Evolutionary conservation across 1,284 basidiomycete genomes (phyloP), one percentile per base, ranked within the genome.

Genomic region (Cystobasidium slooffiae): DNA sequence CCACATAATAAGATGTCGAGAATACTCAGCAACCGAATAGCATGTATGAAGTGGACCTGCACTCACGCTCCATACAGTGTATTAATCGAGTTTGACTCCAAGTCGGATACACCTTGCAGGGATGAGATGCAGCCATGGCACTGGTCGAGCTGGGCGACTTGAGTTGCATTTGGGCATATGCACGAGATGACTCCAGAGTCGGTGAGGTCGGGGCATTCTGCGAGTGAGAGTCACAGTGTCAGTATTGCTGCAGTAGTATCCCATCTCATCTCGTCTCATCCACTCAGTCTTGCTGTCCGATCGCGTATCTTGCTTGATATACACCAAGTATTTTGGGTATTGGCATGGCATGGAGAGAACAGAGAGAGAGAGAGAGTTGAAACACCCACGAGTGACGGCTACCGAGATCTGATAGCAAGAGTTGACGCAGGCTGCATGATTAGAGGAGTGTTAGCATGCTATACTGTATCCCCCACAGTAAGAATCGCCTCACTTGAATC

Each of bases 111-210:
- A 41, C 70, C 70, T 12, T 43, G 14, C 39, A 73, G 47, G 16
- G 70, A 55, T 1, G 41, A 24, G 22, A 73, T 65, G 63, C 70
- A 73, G n/a, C 10, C 37, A 24, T 65, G 49, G 70, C 70, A 73
- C 41, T 62, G 22, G 39, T 73, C 46, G 39, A 73, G 70, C 22
- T 43, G 37, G 31, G 20, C 10, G 16, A 59, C 53, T 7, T 55
- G 62, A 12, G 61, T 61, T 3, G 61, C 6, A 22, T 64, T 73
- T 39, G 70, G 61, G 44, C 70, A 73, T 10, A 73, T 66, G 63
- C 70, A 73, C 14, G 62, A 62, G 53, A 73, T 73, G 61, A 73
- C 70, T 37, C 70, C 70, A n/a, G 49, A 44, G 62, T 73, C 70
- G 3, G 63, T 65, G 49, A 73, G 63, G 63, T 73, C 63, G 18